phyloP scores from a whole-genome alignment of 2,329 filamentous ascomycete species.

The Epichloe hybrida region DNA sequence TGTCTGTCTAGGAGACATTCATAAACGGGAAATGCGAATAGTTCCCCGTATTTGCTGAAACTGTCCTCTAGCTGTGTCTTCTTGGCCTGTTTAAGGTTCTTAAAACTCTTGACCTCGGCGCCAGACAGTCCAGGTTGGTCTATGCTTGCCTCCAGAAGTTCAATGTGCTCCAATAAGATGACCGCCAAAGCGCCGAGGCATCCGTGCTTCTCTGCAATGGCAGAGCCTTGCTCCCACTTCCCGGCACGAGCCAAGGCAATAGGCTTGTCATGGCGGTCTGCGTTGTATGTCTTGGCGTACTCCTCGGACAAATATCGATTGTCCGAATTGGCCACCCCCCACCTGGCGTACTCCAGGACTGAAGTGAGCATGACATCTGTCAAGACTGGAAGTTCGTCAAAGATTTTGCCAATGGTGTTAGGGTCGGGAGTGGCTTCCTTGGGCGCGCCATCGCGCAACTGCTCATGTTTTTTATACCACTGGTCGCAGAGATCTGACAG shows the following conservation, averaged over 20 bases:
- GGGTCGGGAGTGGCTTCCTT: conserved; percentile 24
- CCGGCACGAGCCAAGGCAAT: conserved; percentile 39
- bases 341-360: conserved; percentile 39
- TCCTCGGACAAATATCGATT: conserved; percentile 29
- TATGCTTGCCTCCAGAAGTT: conserved; percentile 20
- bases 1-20: conserved; percentile 58
- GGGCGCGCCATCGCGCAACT: conserved; percentile 14
- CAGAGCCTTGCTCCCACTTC: conserved; percentile 44
- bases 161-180: conserved; percentile 40
- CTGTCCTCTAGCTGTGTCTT: conserved; percentile 32
- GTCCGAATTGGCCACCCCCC: conserved; percentile 33
- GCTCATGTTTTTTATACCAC: conserved; percentile 37
- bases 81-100: conserved; percentile 25
- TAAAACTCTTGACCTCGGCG: conserved; percentile 17
- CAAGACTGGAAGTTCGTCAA: conserved; percentile 33
- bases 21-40: conserved; percentile 67
- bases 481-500: conserved; percentile 43
- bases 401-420: conserved; percentile 30
- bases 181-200: conserved; percentile 42
- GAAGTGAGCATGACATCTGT: conserved; percentile 42
- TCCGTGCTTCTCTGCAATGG: conserved; percentile 43
- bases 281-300: conserved; percentile 33
- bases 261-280: conserved; percentile 38
- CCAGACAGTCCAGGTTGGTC: conserved; percentile 15
- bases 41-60: conserved; percentile 51